These are phyloP conservation scores for Chlamydomonas sp. DNA, from an alignment of 139 green algal species.

Conservation along the genomic window DNA sequence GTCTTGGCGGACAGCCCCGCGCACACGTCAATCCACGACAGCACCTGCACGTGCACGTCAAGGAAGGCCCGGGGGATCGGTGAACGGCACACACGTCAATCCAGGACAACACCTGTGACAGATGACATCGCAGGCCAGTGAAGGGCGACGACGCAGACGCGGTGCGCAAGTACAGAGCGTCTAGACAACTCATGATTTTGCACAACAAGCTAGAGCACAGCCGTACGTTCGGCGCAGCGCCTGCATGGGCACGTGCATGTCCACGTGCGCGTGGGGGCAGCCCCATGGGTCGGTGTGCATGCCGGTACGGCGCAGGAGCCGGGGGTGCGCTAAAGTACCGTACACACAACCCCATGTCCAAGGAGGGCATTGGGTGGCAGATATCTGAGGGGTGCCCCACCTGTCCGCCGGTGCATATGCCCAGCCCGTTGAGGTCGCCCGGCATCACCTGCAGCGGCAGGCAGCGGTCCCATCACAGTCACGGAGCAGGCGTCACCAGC, in stretches of 20 bases:
- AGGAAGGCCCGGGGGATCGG: background rate
- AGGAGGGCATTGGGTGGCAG: background rate
- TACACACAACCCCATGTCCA: background rate
- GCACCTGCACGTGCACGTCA: slow-evolving; percentile 58
- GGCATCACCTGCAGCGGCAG: slow-evolving; percentile 82
- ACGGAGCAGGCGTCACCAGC: background rate
- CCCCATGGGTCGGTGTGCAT: too few relatives aligned
- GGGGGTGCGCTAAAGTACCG: background rate
- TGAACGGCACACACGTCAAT: background rate
- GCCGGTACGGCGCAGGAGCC: too few relatives aligned
- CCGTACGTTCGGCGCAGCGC: too few relatives aligned
- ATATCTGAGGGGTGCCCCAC: slow-evolving; percentile 22
- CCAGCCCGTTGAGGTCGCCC: slow-evolving; percentile 61
- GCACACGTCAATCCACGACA: slow-evolving; percentile 88
- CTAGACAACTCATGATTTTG: background rate
- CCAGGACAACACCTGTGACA: background rate
- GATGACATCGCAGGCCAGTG: background rate
- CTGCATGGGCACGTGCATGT: too few relatives aligned
- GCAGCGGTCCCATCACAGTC: slow-evolving; percentile 78
- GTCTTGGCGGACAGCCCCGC: slow-evolving; percentile 85
- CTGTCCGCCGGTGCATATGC: slow-evolving; percentile 77
- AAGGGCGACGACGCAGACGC: background rate
- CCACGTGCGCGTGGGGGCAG: too few relatives aligned
- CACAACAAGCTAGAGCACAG: too few relatives aligned
- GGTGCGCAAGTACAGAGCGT: background rate